Evolutionary conservation across 148 eudicot genomes (phyloP), one percentile per base, ranked within the genome.

Genomic region (Rhododendron griersonianum): DNA sequence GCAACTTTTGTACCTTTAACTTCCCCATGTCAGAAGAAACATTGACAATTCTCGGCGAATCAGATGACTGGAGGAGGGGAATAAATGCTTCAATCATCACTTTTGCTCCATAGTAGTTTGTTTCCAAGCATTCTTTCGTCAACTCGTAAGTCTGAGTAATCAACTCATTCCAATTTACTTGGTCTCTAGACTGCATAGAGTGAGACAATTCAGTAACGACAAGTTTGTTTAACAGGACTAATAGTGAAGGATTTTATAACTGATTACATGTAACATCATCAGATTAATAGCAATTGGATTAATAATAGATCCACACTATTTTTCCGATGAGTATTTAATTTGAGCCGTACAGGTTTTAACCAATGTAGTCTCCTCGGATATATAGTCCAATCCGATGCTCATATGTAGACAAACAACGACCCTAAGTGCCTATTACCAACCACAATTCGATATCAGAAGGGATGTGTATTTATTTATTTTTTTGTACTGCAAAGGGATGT

Each of bases 11-110:
- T 91, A 92, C 94, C 89, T 82, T 81, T 71, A 92, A 80, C 87
- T 87, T 84, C 28, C 92, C 93, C 3, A 48, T 23, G 39, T 30
- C 2, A 81, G 95, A 90, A n/a, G 93, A 89, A 67, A 92, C 91
- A 81, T 91, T 92, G 39, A 93, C 87, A 63, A 93, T 91, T 65
- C 92, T 89, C 51, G 94, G 87, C 0, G 94, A 93, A 69, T 89
- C 88, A 23, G 94, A 93, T 44, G 69, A 55, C n/a, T 85, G 85
- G 21, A 94, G 96, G 37, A 92, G 91, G 25, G 93, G 93, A 67
- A 91, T 55, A 30, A 94, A 61, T n/a, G 87, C 91, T 86, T 94
- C 91, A 57, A 76, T 75, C 79, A 85, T 89, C 59, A 86, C 81
- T 82, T 87, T 92, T 6, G 85, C 88, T 1, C 94, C 94, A 30